These are phyloP conservation scores for Eucommia ulmoides DNA, from an alignment of 257 asterid genomes.

Conservation along the genomic window DNA sequence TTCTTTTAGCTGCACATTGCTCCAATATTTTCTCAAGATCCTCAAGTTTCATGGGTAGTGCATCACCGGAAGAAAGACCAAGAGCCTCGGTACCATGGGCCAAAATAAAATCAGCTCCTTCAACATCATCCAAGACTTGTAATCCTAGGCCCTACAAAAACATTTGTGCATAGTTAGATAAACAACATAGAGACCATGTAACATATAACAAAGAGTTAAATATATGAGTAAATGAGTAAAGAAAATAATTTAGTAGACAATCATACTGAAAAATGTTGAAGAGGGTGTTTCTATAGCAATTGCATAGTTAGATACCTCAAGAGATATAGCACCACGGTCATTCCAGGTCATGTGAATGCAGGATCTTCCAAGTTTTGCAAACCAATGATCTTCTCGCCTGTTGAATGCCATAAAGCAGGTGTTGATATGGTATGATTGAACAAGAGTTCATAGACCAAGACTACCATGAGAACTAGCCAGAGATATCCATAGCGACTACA, in stretches of 20 bases:
- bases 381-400: slow-evolving; percentile 90
- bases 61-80: slow-evolving; percentile 73
- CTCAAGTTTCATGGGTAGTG: slow-evolving; percentile 49
- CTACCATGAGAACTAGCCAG: too few species aligned
- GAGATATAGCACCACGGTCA: slow-evolving; percentile 90
- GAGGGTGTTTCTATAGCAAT: too few species aligned
- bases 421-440: too few species aligned
- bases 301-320: slow-evolving; percentile 39
- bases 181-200: not conserved
- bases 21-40: slow-evolving; percentile 67
- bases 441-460: too few species aligned
- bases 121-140: slow-evolving; percentile 61
- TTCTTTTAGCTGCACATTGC: slow-evolving; percentile 63
- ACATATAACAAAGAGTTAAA: too few species aligned
- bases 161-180: not conserved
- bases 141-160: slow-evolving; percentile 61
- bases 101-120: slow-evolving; percentile 74
- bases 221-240: not conserved
- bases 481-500: too few species aligned
- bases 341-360: slow-evolving; percentile 97
- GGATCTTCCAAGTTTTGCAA: slow-evolving; percentile 61
- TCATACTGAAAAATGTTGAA: not conserved
- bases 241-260: not conserved
- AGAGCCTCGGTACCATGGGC: slow-evolving; percentile 98
- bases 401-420: slow-evolving; percentile 10